Conservation (phyloP, 805 yeast species). For the Candida boidinii region DNA sequence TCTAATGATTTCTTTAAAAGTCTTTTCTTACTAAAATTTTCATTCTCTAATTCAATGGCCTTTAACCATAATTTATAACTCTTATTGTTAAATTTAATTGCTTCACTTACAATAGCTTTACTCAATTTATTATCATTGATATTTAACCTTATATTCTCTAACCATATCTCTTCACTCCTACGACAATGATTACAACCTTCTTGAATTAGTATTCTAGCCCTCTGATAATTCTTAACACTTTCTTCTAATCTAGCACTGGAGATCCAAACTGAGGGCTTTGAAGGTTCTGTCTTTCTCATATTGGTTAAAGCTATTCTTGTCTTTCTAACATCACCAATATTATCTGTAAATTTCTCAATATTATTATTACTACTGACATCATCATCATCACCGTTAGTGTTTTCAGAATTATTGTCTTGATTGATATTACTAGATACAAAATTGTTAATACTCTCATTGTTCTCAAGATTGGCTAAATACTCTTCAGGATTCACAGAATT, state of each 20-base stretch:
- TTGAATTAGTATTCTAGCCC: constrained; percentile 54
- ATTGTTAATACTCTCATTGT: too few species aligned
- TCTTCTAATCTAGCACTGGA: constrained; percentile 78
- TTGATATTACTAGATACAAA: too few species aligned
- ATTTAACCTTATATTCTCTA: constrained; percentile 66
- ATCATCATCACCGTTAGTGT: too few species aligned
- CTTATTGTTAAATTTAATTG: constrained; percentile 44
- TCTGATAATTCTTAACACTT: constrained; percentile 41
- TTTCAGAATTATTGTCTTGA: too few species aligned
- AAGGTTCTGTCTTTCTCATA: constrained; percentile 64
- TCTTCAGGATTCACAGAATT: too few species aligned
- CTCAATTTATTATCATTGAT: constrained; percentile 33
- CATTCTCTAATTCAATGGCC: constrained; percentile 61
- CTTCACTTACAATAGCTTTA: constrained; percentile 56
- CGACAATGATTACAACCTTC: constrained; percentile 72
- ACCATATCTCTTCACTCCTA: constrained; percentile 67
- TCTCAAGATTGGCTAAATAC: too few species aligned
- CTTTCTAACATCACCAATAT: constrained; percentile 48
- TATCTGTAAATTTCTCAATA: constrained; percentile 1
- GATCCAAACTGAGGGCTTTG: constrained; percentile 74
- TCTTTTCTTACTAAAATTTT: constrained; percentile 39
- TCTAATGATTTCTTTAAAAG: constrained; percentile 69
- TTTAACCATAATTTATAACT: constrained; percentile 66
- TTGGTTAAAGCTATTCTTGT: constrained; percentile 57
- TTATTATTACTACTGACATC: constrained; percentile 7